Conservation (phyloP, 495 filamentous ascomycete genomes). For the Aspergillus egyptiacus region DNA sequence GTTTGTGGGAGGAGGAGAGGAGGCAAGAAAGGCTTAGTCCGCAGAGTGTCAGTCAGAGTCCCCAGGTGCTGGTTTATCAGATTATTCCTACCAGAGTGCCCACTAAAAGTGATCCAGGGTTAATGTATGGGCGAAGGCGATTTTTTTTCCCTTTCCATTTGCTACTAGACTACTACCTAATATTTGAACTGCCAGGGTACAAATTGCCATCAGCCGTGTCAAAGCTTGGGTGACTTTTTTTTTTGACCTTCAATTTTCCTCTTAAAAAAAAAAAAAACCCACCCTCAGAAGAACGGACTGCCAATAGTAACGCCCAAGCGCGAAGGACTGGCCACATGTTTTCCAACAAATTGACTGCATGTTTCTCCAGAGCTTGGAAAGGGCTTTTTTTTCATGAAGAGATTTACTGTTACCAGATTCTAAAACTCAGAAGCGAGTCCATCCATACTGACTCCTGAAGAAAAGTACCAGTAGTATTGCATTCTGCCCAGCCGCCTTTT, state of each 20-base stretch:
- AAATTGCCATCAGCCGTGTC: not conserved
- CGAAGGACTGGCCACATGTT: conserved; percentile 3
- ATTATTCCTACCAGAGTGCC: not conserved
- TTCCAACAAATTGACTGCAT: not conserved
- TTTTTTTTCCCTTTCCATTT: too few relatives aligned
- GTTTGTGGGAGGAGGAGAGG: conserved; percentile 29
- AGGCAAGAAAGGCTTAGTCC: conserved; percentile 32
- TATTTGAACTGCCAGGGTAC: too few relatives aligned
- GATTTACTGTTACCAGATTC: too few relatives aligned
- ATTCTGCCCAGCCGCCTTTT: not conserved
- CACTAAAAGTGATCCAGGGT: conserved; percentile 1
- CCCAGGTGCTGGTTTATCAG: conserved; percentile 2
- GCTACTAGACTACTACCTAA: too few relatives aligned
- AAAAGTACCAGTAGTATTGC: not conserved
- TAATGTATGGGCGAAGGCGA: not conserved
- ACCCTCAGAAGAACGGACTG: conserved; percentile 1
- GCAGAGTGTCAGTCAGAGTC: not conserved
- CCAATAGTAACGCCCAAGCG: not conserved
- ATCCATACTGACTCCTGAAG: too few relatives aligned
- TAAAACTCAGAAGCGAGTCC: too few relatives aligned
- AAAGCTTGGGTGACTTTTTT: not conserved
- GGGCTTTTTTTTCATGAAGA: not conserved
- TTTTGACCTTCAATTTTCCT: not conserved
- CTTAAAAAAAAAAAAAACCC: not conserved
- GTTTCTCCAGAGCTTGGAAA: not conserved